These are phyloP conservation scores for Eremothecium sinecaudum DNA, from an alignment of 1,139 yeast species.

Conservation along the genomic window DNA sequence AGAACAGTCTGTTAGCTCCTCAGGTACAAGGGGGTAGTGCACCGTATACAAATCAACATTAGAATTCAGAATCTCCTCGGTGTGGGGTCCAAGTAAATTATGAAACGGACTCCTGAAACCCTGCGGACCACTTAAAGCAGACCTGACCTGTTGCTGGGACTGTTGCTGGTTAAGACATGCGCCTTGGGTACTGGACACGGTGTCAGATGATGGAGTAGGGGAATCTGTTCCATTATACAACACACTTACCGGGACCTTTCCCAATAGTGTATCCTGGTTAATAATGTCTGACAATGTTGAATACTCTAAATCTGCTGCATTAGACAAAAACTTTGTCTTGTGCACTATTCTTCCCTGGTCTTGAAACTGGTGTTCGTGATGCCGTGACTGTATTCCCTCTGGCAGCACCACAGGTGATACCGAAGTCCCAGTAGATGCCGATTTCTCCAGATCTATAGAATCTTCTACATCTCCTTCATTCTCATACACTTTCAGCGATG, in stretches of 20 bases:
- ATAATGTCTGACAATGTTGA: constrained; percentile 66
- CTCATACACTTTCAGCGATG: constrained; percentile 9
- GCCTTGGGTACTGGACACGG: constrained; percentile 1
- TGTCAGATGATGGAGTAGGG: constrained; percentile 6
- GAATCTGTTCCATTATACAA: constrained; percentile 16
- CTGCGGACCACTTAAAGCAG: constrained; percentile 2
- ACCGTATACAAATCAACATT: constrained; percentile 21
- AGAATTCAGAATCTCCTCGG: constrained; percentile 18
- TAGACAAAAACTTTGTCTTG: constrained; percentile 43
- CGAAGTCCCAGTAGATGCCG: background rate
- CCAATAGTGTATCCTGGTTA: constrained; percentile 37
- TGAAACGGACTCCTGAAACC: constrained; percentile 12
- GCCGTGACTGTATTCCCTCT: constrained; percentile 1
- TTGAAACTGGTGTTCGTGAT: constrained; percentile 12
- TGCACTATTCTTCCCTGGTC: constrained; percentile 19
- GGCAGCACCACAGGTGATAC: background rate
- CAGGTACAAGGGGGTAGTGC: constrained; percentile 27
- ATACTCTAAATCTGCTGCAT: constrained; percentile 75
- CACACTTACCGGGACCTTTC: constrained; percentile 21
- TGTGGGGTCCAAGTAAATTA: constrained; percentile 22
- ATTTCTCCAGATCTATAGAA: background rate
- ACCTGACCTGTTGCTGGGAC: background rate
- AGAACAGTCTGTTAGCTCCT: constrained; percentile 10
- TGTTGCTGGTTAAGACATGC: background rate
- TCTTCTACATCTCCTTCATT: background rate